Evolutionary conservation across 257 asterid genomes (phyloP).

Genomic region (Asclepias syriaca): DNA sequence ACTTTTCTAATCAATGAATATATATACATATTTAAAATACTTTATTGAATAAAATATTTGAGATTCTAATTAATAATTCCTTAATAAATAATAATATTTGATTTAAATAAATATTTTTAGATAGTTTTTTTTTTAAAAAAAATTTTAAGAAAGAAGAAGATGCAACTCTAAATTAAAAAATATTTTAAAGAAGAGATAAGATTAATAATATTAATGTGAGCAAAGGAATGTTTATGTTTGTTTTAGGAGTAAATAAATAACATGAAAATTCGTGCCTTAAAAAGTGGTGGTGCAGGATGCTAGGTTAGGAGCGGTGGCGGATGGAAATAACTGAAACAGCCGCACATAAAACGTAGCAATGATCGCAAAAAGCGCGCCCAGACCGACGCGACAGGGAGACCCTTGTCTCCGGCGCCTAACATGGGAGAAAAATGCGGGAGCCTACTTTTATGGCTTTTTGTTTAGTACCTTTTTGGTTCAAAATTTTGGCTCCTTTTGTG

Average conservation of each 20-base stretch:
- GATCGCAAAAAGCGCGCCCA: not conserved
- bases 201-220: no score
- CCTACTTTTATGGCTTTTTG: not conserved
- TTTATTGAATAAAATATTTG: no score
- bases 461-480: not conserved
- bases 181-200: not conserved
- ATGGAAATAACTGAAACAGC: not conserved
- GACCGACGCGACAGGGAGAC: not conserved
- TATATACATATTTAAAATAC: no score
- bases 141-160: no score
- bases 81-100: no score
- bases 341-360: not conserved
- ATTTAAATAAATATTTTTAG: no score
- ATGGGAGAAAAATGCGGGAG: not conserved
- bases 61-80: no score
- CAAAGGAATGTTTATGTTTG: not conserved
- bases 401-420: conserved; percentile 7
- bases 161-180: no score
- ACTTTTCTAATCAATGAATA: no score
- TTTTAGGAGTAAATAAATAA: no score
- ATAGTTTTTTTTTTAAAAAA: no score
- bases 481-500: not conserved
- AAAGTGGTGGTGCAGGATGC: not conserved
- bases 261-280: not conserved
- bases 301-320: not conserved